Evolutionary conservation across 2,329 filamentous ascomycete species (phyloP).

Genomic region (Aspergillus sp.): DNA sequence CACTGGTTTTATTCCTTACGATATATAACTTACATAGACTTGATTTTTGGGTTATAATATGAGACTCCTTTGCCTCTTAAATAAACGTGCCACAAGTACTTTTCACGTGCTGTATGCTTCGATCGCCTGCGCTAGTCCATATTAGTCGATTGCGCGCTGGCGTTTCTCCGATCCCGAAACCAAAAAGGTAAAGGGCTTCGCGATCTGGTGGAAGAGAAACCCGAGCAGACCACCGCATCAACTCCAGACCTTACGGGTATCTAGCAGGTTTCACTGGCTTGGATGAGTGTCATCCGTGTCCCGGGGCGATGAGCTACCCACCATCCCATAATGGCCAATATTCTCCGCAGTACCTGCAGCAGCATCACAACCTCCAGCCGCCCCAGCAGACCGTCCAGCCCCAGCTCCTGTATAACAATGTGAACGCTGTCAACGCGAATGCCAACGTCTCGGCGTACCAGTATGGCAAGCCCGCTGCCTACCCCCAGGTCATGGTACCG

Average conservation of each 20-base stretch:
- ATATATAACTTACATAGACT: background rate
- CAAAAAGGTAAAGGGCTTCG: conserved; percentile 18
- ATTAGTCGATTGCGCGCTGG: conserved; percentile 16
- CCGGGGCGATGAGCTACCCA: conserved; percentile 44
- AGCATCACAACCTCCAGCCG: conserved; percentile 24
- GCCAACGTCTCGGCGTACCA: conserved; percentile 29
- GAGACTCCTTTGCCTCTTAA: too few species aligned
- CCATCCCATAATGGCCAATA: conserved; percentile 43
- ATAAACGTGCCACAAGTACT: background rate
- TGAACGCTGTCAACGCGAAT: conserved; percentile 10
- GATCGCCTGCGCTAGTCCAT: background rate
- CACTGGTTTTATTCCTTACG: background rate
- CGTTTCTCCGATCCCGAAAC: conserved; percentile 33
- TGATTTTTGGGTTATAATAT: too few species aligned
- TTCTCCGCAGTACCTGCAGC: conserved; percentile 35
- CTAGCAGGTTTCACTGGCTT: conserved; percentile 19
- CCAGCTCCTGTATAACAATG: conserved; percentile 38
- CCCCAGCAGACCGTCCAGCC: conserved; percentile 34
- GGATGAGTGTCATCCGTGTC: conserved; percentile 24
- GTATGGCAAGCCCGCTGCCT: conserved; percentile 38
- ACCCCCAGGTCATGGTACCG: conserved; percentile 35
- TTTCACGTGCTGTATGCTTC: background rate
- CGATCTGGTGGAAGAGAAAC: conserved; percentile 10
- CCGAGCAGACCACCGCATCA: conserved; percentile 11
- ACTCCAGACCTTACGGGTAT: conserved; percentile 6